Base-by-base conservation (phyloP, 108 stramenopile genomes). In the Nitzschia sp. region DNA sequence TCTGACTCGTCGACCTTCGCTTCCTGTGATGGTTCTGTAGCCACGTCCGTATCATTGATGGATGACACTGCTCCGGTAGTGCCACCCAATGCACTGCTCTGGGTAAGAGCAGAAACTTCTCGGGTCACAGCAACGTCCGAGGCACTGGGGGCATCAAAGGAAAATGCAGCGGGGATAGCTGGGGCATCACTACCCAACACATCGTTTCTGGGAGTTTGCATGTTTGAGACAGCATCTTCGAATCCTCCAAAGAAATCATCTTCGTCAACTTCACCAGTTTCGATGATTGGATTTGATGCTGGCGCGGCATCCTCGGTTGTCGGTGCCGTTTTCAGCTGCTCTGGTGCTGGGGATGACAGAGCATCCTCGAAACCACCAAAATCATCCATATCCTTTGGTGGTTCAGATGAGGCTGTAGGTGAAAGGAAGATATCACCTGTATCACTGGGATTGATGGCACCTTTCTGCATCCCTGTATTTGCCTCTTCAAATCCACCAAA, bases 51-150 rank as follows among this genome's bases (percentile, higher is more conserved):
- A 34, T 34, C 5, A 3, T 34, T 34, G 29, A 5, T 34, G 29
- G 29, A 34, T 34, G 29, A 1, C 1, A 34, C 29, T 3, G 29
- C 29, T 3, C 29, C 29, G 29, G 29, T 34, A 34, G 1, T 34
- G 29, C 6, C 46, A 3, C 46, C 46, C 14, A 17, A 6, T 2
- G 14, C 46, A 17, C 46, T 48, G n/a, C 14, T 17, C 17, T 48
- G 57, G 12, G 79, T 69, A 51, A 75, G 39, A 42, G 78, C 72
- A 21, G 58, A 40, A 54, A 74, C 57, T 40, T 75, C 55, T 20
- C 69, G 21, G 5, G 34, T 66, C 6, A 37, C 25, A 14, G 58
- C 15, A 29, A 29, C 56, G 21, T 69, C 73, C 46, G 75, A 76
- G 38, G 64, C 67, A 69, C 68, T 76, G 51, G 65, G 57, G 51